Base-by-base conservation (phyloP, 768 basidiomycete genomes). In the Polyporus arcularius region DNA sequence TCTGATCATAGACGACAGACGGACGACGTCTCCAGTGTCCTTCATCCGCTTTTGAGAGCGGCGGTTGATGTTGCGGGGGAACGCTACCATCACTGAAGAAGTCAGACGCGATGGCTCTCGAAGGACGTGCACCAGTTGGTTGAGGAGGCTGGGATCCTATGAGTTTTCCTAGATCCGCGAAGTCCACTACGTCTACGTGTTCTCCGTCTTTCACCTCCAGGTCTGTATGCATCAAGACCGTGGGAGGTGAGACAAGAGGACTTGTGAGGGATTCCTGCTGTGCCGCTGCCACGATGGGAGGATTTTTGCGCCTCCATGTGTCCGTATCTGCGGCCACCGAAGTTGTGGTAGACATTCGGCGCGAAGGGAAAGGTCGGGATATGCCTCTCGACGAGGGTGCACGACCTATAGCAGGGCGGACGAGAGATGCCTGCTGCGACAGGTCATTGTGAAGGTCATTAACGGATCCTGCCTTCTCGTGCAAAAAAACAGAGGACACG, bases 141-240 rank as follows among this genome's bases (percentile, higher is more conserved):
- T 71, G 71, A 18, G 77, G 50, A 14, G 70, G 53, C 31, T 73
- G 72, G 49, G 75, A 75, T 31, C 82, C 85, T 11, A 89, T 78
- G 60, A 93, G 83, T 74, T 84, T 87, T 45, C 79, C 88, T 70
- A 92, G 78, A 49, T 94, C 90, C 2, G 82, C 82, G 65, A 92
- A 94, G 67, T 93, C 90, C 7, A 94, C 83, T n/a, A 89, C 82
- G 67, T 92, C 90, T 3, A 92, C 79, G 56, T 85, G 82, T 65
- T 88, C 89, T 21, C 81, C 83, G 4, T 79, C 72, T 55, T 74
- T 72, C 43, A 78, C 72, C 16, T 75, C 74, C n/a, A 88, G 62
- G 16, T 72, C 71, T n/a, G 71, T 60, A 45, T 73, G 76, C 30
- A 73, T 71, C 10, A 81, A 67, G 32, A 73, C 41, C 15, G 72